Conservation (phyloP, 2,329 filamentous ascomycete genomes). For the Knoxdaviesia capensis region DNA sequence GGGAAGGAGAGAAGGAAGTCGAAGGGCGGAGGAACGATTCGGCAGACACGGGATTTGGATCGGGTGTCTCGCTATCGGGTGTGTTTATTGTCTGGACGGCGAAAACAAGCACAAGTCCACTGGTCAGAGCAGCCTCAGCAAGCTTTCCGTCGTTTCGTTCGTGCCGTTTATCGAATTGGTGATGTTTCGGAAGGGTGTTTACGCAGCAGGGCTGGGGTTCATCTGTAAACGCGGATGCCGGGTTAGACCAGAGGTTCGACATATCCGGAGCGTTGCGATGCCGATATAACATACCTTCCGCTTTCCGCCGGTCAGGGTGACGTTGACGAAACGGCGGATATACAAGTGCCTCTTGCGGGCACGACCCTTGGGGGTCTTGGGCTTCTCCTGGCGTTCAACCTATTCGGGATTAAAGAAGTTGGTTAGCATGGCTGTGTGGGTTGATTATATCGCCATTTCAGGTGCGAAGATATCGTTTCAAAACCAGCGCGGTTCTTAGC, state of each 20-base stretch:
- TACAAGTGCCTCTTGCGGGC: slow-evolving; percentile 94
- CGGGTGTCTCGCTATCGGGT: no score
- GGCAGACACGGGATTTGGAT: no score
- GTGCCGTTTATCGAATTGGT: not conserved
- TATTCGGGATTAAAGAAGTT: slow-evolving; percentile 13
- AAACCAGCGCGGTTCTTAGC: no score
- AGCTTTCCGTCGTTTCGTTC: no score
- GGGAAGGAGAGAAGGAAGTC: no score
- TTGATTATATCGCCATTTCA: no score
- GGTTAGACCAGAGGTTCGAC: not conserved
- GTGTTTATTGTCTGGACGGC: not conserved
- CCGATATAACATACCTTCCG: slow-evolving; percentile 50
- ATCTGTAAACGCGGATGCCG: slow-evolving; percentile 9
- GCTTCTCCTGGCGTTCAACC: slow-evolving; percentile 86
- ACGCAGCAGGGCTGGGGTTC: slow-evolving; percentile 20
- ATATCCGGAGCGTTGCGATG: not conserved
- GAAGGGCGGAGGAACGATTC: no score
- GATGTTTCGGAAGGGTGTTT: slow-evolving; percentile 8
- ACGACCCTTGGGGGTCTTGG: slow-evolving; percentile 91
- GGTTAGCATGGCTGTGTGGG: not conserved
- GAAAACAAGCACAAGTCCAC: not conserved
- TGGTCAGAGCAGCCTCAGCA: no score
- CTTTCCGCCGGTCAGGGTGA: slow-evolving; percentile 95
- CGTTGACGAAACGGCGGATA: slow-evolving; percentile 96
- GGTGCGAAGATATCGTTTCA: no score